These are phyloP conservation scores for Ascochyta lentis DNA, from an alignment of 2,329 filamentous ascomycete genomes.

Conservation along the genomic window DNA sequence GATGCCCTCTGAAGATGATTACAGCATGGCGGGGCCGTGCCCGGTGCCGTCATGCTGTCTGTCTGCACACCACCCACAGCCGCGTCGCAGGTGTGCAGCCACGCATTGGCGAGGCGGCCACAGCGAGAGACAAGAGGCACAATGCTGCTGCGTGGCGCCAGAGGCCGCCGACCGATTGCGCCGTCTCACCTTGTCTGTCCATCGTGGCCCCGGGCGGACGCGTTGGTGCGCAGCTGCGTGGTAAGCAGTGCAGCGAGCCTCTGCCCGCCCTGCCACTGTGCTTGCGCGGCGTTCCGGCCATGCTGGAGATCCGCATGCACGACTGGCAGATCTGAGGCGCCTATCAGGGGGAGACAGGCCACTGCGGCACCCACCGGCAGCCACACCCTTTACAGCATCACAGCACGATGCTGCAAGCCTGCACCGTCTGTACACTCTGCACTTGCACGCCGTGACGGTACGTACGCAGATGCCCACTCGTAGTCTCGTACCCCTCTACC, in stretches of 20 bases:
- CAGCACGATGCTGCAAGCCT: conserved; percentile 1
- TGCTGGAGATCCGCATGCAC: conserved; percentile 21
- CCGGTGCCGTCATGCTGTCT: conserved; percentile 29
- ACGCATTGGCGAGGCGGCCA: neutral
- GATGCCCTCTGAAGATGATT: conserved; percentile 3
- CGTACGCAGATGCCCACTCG: neutral
- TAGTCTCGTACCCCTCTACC: neutral
- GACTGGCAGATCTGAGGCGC: conserved; percentile 18
- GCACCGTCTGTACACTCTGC: neutral
- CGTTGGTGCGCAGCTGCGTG: neutral
- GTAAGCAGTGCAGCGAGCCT: conserved; percentile 2
- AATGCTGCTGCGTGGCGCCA: neutral
- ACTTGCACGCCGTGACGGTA: neutral
- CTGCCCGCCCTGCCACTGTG: conserved; percentile 6
- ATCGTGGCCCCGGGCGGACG: no score
- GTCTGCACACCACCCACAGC: neutral
- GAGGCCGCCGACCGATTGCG: neutral
- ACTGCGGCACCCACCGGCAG: neutral
- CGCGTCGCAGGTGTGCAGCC: conserved; percentile 12
- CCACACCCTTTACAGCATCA: neutral
- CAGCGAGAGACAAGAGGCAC: neutral
- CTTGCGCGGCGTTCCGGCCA: conserved; percentile 22
- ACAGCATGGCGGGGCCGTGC: conserved; percentile 27
- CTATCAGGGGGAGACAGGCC: conserved; percentile 16
- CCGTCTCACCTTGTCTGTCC: neutral